Evolutionary conservation across 1,284 basidiomycete species (phyloP), one percentile per base, ranked within the genome.

Genomic region (Rhizopogon parksii): DNA sequence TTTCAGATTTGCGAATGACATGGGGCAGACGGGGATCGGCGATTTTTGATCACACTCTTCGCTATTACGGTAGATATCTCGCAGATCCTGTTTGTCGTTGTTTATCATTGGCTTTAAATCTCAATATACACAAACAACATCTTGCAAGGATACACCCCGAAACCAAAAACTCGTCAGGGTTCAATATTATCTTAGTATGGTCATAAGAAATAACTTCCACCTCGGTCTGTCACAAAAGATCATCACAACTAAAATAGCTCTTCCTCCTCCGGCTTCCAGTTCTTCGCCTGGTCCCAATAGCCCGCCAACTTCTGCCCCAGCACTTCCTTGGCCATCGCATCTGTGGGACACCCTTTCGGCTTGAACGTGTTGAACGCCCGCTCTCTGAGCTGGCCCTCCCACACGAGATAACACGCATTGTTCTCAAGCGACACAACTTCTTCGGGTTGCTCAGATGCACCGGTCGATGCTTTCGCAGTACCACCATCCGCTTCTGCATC

Each of bases 281-380:
- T 86, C 80, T 94, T 96, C 32, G 93, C 86, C 65, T 91, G 79
- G 67, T 97, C 95, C 95, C 95, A 97, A 65, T 93, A 91, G 0
- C 91, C 88, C 37, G 85, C 83, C 68, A 92, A 69, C 72, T 85
- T 91, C 53, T 79, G 74, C 0, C 93, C 94, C 35, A 97, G 73
- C 47, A 82, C 76, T 60, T 96, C 92, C 69, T 91, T 91, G 6
- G 91, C 95, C 42, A 82, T 76, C 19, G 76, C 70, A 68, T 99
- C 95, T 5, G 86, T 89, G 43, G 92, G 91, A 57, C 88, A 93
- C 53, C 82, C 86, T 69, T 85, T 86, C 34, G 88, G 83, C 62
- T 86, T 88, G 71, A 96, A 95, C 47, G 76, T 77, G 60, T 73
- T 83, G 68, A 95, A 97, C 35, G 80, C 75, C 34, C 92, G 75